Conservation (phyloP, 2,329 filamentous ascomycete genomes). For the Colletotrichum aenigma region DNA sequence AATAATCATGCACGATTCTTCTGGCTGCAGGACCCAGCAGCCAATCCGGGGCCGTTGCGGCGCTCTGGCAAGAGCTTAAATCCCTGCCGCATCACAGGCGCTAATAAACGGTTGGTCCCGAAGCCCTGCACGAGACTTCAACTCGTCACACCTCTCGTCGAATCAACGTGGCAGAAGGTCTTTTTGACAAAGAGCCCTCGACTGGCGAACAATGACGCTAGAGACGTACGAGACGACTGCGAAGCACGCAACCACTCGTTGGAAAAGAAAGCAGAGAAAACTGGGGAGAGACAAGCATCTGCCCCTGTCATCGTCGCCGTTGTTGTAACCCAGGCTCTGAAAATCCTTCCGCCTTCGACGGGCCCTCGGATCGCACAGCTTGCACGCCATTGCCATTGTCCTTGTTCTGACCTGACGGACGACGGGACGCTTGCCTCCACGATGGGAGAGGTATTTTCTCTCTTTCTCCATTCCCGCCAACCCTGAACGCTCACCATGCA, state of each 20-base stretch:
- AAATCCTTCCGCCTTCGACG: neutral
- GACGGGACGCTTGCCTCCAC: neutral
- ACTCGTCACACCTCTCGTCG: constrained; percentile 47
- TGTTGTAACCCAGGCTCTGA: neutral
- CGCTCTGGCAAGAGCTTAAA: constrained; percentile 26
- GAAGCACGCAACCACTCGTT: neutral
- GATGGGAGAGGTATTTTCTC: constrained; percentile 5
- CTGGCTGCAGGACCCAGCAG: constrained; percentile 24
- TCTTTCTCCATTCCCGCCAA: neutral
- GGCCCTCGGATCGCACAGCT: neutral
- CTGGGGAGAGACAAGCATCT: neutral
- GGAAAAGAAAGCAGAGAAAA: neutral
- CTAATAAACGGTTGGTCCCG: constrained; percentile 50
- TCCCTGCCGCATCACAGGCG: constrained; percentile 33
- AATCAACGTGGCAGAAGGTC: constrained; percentile 33
- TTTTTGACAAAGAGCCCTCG: constrained; percentile 1
- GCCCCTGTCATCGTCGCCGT: neutral
- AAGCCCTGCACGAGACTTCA: constrained; percentile 48
- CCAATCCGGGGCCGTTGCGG: constrained; percentile 45
- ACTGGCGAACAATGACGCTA: constrained; percentile 11
- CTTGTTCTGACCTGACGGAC: neutral
- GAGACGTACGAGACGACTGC: constrained; percentile 13
- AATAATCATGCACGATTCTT: constrained; percentile 33
- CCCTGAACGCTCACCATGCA: neutral
- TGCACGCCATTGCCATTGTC: constrained; percentile 8